These are phyloP conservation scores for Cenchrus fungigraminus DNA, from an alignment of 176 grass and related monocot species.

Conservation along the genomic window DNA sequence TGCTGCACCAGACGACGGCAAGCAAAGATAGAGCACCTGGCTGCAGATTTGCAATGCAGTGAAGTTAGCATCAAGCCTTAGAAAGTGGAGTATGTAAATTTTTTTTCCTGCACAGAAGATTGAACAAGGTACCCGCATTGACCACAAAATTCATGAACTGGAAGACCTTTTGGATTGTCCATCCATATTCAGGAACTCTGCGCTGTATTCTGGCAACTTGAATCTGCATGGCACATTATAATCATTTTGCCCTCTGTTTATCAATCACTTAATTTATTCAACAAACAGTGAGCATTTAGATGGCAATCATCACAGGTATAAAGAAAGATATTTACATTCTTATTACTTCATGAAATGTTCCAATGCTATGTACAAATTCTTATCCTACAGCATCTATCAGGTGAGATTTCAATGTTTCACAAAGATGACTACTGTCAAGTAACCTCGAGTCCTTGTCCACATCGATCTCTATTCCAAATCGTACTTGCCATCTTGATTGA, in stretches of 20 bases:
- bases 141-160: conserved; percentile 89
- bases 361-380: conserved; percentile 14
- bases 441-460: conserved; percentile 26
- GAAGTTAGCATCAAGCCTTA: conserved; percentile 24
- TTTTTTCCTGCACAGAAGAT: not conserved
- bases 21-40: conserved; percentile 67
- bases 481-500: conserved; percentile 11
- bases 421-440: conserved; percentile 10
- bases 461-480: conserved; percentile 7
- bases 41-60: conserved; percentile 46
- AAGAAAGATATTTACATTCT: not conserved
- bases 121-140: conserved; percentile 63
- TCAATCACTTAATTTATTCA: conserved; percentile 20
- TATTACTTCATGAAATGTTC: conserved; percentile 14
- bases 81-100: not conserved
- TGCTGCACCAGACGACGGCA: conserved; percentile 63
- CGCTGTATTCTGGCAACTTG: conserved; percentile 82
- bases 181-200: conserved; percentile 94
- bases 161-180: conserved; percentile 96
- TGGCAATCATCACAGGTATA: not conserved
- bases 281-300: not conserved
- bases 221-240: conserved; percentile 45
- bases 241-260: conserved; percentile 20
- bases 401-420: conserved; percentile 11
- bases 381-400: not conserved